phyloP scores from a whole-genome alignment of 495 filamentous ascomycete genomes.

The Neurospora discreta region DNA sequence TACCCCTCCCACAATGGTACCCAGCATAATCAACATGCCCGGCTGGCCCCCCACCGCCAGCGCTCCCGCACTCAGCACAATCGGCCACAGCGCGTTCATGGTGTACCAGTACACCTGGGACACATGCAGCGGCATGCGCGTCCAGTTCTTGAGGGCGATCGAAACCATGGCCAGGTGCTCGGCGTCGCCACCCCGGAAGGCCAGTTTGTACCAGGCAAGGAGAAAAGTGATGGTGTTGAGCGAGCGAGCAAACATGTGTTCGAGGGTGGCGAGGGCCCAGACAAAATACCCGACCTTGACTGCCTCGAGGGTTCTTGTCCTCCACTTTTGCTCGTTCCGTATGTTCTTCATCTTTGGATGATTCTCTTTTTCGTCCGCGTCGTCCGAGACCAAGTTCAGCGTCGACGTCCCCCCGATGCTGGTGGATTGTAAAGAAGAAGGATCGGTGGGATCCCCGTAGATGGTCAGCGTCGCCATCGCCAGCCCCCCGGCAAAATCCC shows the following conservation, averaged over 20 bases:
- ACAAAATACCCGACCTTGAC: conserved; percentile 2
- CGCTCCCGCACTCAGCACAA: background rate
- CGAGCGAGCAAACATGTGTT: conserved; percentile 12
- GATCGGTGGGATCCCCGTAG: fast-evolving
- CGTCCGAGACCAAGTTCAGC: too few species aligned
- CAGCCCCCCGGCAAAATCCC: background rate
- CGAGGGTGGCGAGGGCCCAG: conserved; percentile 11
- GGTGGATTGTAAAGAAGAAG: too few species aligned
- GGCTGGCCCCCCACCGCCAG: conserved; percentile 9
- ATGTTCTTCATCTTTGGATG: background rate
- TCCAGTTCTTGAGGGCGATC: conserved; percentile 3
- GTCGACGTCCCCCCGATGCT: too few species aligned
- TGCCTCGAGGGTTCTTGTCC: background rate
- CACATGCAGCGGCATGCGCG: background rate
- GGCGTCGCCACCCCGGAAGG: background rate
- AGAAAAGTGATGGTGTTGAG: conserved; percentile 9
- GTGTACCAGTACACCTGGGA: conserved; percentile 10
- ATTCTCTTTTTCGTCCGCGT: too few species aligned
- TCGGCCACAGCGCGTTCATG: conserved; percentile 1
- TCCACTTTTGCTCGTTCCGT: background rate
- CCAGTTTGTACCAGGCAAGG: conserved; percentile 8
- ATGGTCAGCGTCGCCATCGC: background rate
- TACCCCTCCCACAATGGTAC: conserved; percentile 3
- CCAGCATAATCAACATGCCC: conserved; percentile 2
- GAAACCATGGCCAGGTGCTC: conserved; percentile 3